Conservation (phyloP, 345 rosid species). For the Salix brachista region DNA sequence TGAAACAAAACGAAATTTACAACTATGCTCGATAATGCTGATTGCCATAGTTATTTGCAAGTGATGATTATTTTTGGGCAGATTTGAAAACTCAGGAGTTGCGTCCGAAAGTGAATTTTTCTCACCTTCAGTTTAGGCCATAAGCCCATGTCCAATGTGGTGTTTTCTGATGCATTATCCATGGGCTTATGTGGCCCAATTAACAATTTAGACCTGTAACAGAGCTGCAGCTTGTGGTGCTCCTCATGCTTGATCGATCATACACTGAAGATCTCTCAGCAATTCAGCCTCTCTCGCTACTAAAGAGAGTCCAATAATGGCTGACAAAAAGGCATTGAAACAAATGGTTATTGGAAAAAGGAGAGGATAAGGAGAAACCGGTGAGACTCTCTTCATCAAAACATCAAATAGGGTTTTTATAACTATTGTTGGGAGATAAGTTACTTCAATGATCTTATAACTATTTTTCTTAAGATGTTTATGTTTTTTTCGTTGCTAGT, state of each 20-base stretch:
- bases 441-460: too few species aligned
- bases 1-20: too few species aligned
- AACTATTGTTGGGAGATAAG: too few species aligned
- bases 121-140: neutral
- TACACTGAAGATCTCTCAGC: too few species aligned
- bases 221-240: neutral
- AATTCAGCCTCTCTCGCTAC: neutral
- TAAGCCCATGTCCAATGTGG: neutral
- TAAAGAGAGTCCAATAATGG: neutral
- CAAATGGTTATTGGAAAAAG: neutral
- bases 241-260: too few species aligned
- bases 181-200: neutral
- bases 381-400: slow-evolving; percentile 5
- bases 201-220: neutral
- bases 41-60: neutral
- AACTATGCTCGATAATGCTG: neutral
- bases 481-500: slow-evolving; percentile 15
- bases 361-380: slow-evolving; percentile 28
- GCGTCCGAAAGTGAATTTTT: neutral
- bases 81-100: neutral
- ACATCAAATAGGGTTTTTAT: too few species aligned
- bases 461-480: too few species aligned
- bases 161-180: neutral
- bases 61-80: neutral
- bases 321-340: neutral